A percentile compares a stretch with the other conserved stretches of the same genome.
These are phyloP conservation scores for Kluyveromyces aestuarii DNA, from an alignment of 805 yeast species.

Conservation along the genomic window DNA sequence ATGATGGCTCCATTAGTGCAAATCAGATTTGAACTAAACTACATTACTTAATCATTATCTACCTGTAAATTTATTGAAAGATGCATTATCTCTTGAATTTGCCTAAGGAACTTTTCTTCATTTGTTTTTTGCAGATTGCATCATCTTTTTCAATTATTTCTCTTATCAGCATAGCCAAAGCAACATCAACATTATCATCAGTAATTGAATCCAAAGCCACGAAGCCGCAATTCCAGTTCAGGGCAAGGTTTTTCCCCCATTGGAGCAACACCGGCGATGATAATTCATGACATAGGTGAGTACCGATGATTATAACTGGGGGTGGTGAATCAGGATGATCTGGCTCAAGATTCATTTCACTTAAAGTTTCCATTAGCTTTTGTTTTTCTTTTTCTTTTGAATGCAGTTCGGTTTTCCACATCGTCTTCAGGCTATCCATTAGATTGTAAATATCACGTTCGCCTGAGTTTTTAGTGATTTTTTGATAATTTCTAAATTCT, in stretches of 20 bases:
- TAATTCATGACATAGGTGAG: constrained; percentile 47
- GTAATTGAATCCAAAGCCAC: constrained; percentile 48
- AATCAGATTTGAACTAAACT: background rate
- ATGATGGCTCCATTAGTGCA: constrained; percentile 17
- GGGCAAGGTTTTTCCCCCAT: constrained; percentile 48
- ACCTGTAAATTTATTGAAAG: background rate
- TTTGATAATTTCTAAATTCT: constrained; percentile 48
- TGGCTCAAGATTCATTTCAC: constrained; percentile 27
- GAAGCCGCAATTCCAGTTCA: constrained; percentile 57
- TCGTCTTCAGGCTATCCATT: constrained; percentile 44
- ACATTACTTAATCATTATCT: background rate
- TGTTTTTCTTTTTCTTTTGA: constrained; percentile 25
- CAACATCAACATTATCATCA: constrained; percentile 45
- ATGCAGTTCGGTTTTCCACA: constrained; percentile 41
- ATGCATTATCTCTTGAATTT: background rate
- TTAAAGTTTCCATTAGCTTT: constrained; percentile 24
- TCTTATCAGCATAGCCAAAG: constrained; percentile 46
- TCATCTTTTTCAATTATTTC: constrained; percentile 44
- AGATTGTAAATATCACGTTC: constrained; percentile 61
- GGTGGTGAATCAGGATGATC: constrained; percentile 41
- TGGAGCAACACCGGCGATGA: constrained; percentile 53
- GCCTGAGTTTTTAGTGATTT: constrained; percentile 51
- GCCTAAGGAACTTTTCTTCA: constrained; percentile 1
- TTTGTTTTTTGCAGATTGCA: background rate
- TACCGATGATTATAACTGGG: constrained; percentile 59